Evolutionary conservation across 495 filamentous ascomycete genomes (phyloP).

Genomic region (Neurospora sp.): DNA sequence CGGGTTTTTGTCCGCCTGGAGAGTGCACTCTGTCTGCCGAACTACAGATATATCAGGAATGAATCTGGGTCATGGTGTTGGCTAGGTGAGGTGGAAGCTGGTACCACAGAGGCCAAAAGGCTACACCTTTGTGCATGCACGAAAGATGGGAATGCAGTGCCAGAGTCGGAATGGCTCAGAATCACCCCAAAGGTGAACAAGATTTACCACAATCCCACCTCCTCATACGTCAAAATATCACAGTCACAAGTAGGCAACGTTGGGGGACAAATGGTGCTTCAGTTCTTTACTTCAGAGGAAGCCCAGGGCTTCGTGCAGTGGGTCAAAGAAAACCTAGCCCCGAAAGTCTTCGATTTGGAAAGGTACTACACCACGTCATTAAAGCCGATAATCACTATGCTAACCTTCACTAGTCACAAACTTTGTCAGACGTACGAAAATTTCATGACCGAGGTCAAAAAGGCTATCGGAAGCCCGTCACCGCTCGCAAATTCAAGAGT

Average conservation of each 20-base stretch:
- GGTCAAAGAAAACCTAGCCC: background rate
- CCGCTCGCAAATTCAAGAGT: background rate
- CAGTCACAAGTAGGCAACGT: background rate
- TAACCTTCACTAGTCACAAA: background rate
- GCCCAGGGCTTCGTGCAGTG: background rate
- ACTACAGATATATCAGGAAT: background rate
- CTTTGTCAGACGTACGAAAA: background rate
- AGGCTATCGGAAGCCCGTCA: background rate
- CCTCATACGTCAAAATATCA: background rate
- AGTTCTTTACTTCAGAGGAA: background rate
- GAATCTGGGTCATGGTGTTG: too few species aligned
- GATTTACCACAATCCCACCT: background rate
- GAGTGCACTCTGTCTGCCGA: constrained; percentile 9
- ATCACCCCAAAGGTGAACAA: constrained; percentile 4
- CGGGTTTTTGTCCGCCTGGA: background rate
- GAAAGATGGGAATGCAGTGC: too few species aligned
- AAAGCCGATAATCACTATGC: background rate
- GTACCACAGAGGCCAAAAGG: too few species aligned
- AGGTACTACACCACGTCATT: background rate
- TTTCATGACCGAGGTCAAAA: background rate
- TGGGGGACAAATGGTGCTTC: background rate
- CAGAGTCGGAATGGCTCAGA: constrained; percentile 9
- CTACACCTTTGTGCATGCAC: too few species aligned
- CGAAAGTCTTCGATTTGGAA: background rate
- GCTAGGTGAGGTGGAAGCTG: too few species aligned